Conservation (phyloP, 2,329 filamentous ascomycete genomes). For the Aspergillus arachidicola region DNA sequence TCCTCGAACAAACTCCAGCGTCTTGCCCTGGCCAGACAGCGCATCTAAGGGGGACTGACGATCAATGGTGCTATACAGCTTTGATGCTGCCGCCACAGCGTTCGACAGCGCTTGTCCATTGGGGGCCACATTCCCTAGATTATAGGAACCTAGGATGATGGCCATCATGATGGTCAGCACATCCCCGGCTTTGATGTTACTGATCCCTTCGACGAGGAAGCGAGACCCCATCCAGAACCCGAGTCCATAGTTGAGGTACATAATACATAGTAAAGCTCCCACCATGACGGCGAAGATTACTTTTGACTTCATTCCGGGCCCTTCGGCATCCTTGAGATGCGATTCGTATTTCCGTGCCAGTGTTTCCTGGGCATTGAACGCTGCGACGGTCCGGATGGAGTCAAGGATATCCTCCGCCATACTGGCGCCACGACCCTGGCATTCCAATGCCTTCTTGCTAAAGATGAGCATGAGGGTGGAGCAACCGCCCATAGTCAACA, state of each 20-base stretch:
- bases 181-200: constrained; percentile 27
- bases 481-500: constrained; percentile 71
- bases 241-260: constrained; percentile 36
- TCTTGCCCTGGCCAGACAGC: constrained; percentile 26
- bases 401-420: constrained; percentile 56
- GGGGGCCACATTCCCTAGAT: constrained; percentile 42
- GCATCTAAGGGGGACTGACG: constrained; percentile 44
- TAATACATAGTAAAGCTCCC: constrained; percentile 33
- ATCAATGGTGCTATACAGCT: constrained; percentile 46
- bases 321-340: constrained; percentile 27
- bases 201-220: constrained; percentile 24
- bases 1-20: constrained; percentile 29
- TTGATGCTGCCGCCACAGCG: constrained; percentile 42
- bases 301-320: constrained; percentile 30
- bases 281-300: constrained; percentile 33
- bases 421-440: constrained; percentile 64
- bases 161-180: constrained; percentile 34
- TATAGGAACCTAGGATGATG: constrained; percentile 41
- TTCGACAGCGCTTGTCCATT: constrained; percentile 47
- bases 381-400: constrained; percentile 53
- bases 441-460: constrained; percentile 72
- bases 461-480: constrained; percentile 74
- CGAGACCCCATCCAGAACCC: constrained; percentile 39
- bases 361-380: constrained; percentile 45
- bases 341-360: constrained; percentile 32